Conservation (phyloP, 768 basidiomycete species). For the Solioccasus polychromus region DNA sequence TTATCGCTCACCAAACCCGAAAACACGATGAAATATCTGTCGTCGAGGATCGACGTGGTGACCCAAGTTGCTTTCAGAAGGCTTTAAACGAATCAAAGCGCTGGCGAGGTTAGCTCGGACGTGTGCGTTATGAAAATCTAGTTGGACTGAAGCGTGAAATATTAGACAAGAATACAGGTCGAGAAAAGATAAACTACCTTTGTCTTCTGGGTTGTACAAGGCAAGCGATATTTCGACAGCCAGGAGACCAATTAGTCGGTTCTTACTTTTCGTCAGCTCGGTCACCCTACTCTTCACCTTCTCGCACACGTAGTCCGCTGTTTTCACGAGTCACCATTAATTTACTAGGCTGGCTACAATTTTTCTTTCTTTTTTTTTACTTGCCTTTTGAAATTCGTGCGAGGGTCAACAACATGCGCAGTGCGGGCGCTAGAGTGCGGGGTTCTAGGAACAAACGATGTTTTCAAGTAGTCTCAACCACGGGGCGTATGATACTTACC, state of each 20-base stretch:
- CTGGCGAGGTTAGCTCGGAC: conserved; percentile 20
- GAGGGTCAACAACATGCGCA: conserved; percentile 17
- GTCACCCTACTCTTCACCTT: conserved; percentile 13
- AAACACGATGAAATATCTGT: conserved; percentile 8
- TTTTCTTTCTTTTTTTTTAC: background rate
- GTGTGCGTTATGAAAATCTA: conserved; percentile 4
- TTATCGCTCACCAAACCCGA: conserved; percentile 13
- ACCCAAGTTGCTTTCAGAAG: background rate
- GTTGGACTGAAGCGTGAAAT: conserved; percentile 7
- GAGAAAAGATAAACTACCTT: background rate
- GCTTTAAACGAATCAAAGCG: conserved; percentile 8
- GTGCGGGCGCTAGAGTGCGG: conserved; percentile 9
- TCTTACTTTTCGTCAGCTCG: conserved; percentile 9
- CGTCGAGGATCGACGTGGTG: too few relatives aligned
- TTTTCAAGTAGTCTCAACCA: too few relatives aligned
- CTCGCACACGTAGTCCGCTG: background rate
- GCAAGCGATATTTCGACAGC: conserved; percentile 20
- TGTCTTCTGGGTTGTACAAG: conserved; percentile 6
- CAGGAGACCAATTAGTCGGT: conserved; percentile 14
- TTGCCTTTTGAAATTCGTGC: conserved; percentile 18
- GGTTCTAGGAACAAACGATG: too few relatives aligned
- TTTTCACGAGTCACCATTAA: background rate
- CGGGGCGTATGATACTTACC: conserved; percentile 7
- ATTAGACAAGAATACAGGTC: too few relatives aligned
- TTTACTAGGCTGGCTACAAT: too few relatives aligned